Conservation (phyloP, 2,329 filamentous ascomycete species). For the Aspergillus puulaauensis region DNA sequence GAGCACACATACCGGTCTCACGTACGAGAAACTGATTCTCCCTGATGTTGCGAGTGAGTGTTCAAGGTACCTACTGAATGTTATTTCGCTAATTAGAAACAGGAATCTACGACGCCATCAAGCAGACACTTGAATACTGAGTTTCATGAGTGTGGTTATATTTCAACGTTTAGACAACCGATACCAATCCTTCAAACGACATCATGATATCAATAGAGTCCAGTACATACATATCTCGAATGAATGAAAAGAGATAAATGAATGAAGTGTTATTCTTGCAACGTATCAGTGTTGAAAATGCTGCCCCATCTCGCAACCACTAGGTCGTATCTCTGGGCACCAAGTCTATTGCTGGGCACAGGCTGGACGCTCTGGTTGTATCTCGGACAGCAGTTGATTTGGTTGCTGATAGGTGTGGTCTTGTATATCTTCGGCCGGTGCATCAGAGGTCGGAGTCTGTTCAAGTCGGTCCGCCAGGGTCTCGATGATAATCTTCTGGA, state of each 20-base stretch:
- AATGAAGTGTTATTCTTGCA: neutral
- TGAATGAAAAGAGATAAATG: neutral
- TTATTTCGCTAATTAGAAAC: conserved; percentile 7
- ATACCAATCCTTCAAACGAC: neutral
- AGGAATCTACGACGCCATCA: conserved; percentile 73
- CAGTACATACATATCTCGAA: neutral
- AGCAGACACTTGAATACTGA: conserved; percentile 65
- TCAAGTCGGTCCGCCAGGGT: neutral
- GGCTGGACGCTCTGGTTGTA: neutral
- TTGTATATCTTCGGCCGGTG: neutral
- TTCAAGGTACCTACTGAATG: neutral
- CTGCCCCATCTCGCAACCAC: neutral
- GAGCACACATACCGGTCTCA: conserved; percentile 77
- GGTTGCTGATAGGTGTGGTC: neutral
- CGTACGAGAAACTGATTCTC: conserved; percentile 77
- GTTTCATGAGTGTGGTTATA: neutral
- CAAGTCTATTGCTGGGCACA: neutral
- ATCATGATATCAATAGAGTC: conserved; percentile 2
- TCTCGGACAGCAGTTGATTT: neutral
- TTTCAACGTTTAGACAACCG: neutral
- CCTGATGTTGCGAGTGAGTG: conserved; percentile 84
- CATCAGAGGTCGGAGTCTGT: neutral
- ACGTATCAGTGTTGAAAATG: neutral
- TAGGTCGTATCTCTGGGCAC: neutral
- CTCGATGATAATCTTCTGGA: neutral